A percentile compares a stretch with the other conserved stretches of the same genome.
phyloP scores from a whole-genome alignment of 306 rosid species.

The Ziziphus jujuba region DNA sequence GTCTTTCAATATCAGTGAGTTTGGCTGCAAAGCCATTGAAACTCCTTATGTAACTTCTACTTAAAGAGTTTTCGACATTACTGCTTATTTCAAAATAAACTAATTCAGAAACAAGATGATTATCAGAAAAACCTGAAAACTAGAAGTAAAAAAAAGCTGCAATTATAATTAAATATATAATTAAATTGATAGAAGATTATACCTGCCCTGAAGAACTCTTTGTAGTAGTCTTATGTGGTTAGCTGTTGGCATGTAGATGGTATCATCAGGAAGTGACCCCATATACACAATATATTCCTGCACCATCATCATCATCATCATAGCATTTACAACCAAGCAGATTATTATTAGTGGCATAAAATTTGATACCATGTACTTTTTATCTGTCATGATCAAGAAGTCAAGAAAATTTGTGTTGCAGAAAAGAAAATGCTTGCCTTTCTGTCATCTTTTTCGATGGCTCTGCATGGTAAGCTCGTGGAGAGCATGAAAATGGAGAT shows the following conservation, averaged over 20 bases:
- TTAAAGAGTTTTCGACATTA: not conserved
- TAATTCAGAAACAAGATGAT: not conserved
- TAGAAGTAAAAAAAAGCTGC: too few species aligned
- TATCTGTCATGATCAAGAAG: not conserved
- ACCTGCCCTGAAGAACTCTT: conserved; percentile 4
- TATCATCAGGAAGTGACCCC: conserved; percentile 19
- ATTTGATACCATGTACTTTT: not conserved
- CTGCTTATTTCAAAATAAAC: not conserved
- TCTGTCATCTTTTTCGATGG: conserved; percentile 4
- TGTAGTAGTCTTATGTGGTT: conserved; percentile 11
- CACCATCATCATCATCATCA: not conserved
- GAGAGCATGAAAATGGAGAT: conserved; percentile 10
- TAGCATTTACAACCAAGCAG: not conserved
- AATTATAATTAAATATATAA: not conserved
- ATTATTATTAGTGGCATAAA: too few species aligned
- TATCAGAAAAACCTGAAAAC: too few species aligned
- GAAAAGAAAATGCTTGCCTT: not conserved
- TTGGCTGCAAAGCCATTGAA: conserved; percentile 40
- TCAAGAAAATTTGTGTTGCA: not conserved
- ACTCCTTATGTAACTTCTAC: conserved; percentile 33
- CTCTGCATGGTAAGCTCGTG: conserved; percentile 4
- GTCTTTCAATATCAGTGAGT: conserved; percentile 20
- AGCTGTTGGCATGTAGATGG: not conserved
- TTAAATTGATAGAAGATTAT: not conserved
- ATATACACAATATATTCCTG: conserved; percentile 23